These are phyloP conservation scores for Mytilinidion resinicola DNA, from an alignment of 495 filamentous ascomycete species.

Conservation along the genomic window DNA sequence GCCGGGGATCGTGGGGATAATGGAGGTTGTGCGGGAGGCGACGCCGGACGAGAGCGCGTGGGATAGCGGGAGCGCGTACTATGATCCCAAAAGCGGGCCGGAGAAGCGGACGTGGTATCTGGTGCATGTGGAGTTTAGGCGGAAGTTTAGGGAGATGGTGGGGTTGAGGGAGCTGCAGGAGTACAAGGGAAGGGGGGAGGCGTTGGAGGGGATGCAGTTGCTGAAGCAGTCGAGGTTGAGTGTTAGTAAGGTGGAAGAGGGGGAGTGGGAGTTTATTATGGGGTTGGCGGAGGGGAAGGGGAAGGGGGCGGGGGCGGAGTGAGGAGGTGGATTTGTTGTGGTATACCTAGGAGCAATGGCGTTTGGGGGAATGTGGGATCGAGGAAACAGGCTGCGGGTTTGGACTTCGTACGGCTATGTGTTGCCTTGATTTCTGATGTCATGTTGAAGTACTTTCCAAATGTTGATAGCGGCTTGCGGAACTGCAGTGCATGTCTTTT, in stretches of 20 bases:
- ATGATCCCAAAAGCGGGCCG: conserved; percentile 65
- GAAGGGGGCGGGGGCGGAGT: background rate
- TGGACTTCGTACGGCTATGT: no score
- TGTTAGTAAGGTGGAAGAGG: conserved; percentile 65
- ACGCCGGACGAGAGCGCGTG: conserved; percentile 78
- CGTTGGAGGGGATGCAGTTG: conserved; percentile 76
- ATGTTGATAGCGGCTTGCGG: no score
- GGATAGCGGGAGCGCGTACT: conserved; percentile 71
- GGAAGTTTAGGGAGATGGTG: conserved; percentile 69
- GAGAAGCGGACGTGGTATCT: conserved; percentile 82
- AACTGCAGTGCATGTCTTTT: no score
- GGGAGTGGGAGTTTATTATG: conserved; percentile 78
- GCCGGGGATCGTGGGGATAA: conserved; percentile 84
- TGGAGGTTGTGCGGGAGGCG: conserved; percentile 84
- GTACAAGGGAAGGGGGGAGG: conserved; percentile 48
- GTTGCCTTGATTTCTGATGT: no score
- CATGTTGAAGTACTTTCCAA: no score
- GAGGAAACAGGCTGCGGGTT: no score
- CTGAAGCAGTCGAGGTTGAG: conserved; percentile 74
- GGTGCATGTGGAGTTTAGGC: conserved; percentile 79
- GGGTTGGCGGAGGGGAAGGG: conserved; percentile 32
- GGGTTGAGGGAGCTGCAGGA: conserved; percentile 68
- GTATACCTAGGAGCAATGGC: no score
- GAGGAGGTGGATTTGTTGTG: no score
- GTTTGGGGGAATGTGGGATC: no score